These are phyloP conservation scores for Nicotiana paniculata DNA, from an alignment of 257 asterid genomes.

Conservation along the genomic window DNA sequence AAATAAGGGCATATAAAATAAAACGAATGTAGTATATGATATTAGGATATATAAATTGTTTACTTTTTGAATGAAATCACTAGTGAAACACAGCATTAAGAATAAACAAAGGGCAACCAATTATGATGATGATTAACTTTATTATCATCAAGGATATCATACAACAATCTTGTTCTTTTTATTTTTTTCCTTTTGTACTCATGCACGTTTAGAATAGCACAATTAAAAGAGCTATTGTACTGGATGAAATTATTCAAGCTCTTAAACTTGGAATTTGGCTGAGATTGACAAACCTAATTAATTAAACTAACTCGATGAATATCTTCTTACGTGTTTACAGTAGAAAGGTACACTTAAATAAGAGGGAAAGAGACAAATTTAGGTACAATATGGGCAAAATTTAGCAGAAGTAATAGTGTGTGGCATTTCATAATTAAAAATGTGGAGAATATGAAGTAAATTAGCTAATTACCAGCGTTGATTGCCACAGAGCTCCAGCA, in stretches of 20 bases:
- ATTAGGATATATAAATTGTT: background rate
- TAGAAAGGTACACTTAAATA: background rate
- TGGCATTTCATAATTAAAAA: background rate
- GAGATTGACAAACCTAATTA: too few relatives aligned
- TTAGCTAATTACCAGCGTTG: conserved; percentile 57
- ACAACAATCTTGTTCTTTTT: background rate
- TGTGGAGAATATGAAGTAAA: background rate
- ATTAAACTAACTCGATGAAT: background rate
- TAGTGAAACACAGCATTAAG: background rate
- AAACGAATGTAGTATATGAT: background rate
- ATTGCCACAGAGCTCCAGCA: conserved; percentile 75
- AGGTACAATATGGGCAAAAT: background rate
- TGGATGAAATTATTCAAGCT: too few relatives aligned
- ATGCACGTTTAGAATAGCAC: too few relatives aligned
- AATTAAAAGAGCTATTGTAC: too few relatives aligned
- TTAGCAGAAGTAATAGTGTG: background rate
- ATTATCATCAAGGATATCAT: background rate
- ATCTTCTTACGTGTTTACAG: background rate
- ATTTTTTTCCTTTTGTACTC: too few relatives aligned
- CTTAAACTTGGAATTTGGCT: too few relatives aligned
- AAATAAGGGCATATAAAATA: background rate
- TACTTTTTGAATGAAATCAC: background rate
- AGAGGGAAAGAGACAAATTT: background rate
- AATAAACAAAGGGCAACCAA: background rate
- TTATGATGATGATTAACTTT: background rate